These are phyloP conservation scores for Nicotiana rustica DNA, from an alignment of 305 asterid genomes.

Conservation along the genomic window DNA sequence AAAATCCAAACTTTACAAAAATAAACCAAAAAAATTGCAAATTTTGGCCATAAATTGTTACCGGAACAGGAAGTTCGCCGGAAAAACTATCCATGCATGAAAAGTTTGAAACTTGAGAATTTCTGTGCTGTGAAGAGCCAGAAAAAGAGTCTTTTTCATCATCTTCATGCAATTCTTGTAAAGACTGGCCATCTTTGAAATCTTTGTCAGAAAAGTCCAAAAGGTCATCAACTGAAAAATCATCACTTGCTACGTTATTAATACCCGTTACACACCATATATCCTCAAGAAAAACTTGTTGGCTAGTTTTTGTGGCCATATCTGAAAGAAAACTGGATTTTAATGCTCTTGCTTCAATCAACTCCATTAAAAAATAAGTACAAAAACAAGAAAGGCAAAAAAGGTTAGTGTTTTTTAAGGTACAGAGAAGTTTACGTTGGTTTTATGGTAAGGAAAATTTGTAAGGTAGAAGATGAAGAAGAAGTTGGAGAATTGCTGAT, in stretches of 20 bases:
- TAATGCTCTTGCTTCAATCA: constrained; percentile 87
- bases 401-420: background rate
- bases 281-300: constrained; percentile 68
- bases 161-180: constrained; percentile 45
- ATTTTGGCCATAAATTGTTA: constrained; percentile 38
- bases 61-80: constrained; percentile 79
- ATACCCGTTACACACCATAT: constrained; percentile 68
- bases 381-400: background rate
- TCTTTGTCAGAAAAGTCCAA: constrained; percentile 84
- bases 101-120: constrained; percentile 52
- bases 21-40: background rate
- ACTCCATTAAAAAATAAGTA: constrained; percentile 59
- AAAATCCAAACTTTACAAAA: constrained; percentile 23
- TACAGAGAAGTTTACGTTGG: constrained; percentile 10
- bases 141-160: constrained; percentile 45
- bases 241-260: constrained; percentile 64
- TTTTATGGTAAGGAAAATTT: constrained; percentile 34
- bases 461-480: constrained; percentile 16
- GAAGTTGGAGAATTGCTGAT: constrained; percentile 25
- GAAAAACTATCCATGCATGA: constrained; percentile 66
- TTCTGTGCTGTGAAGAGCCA: constrained; percentile 43
- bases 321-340: constrained; percentile 82
- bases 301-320: constrained; percentile 55
- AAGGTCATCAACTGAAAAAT: constrained; percentile 93
- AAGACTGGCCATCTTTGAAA: constrained; percentile 53